Conservation (phyloP, 1,284 basidiomycete species). For the Waitea zeae region DNA sequence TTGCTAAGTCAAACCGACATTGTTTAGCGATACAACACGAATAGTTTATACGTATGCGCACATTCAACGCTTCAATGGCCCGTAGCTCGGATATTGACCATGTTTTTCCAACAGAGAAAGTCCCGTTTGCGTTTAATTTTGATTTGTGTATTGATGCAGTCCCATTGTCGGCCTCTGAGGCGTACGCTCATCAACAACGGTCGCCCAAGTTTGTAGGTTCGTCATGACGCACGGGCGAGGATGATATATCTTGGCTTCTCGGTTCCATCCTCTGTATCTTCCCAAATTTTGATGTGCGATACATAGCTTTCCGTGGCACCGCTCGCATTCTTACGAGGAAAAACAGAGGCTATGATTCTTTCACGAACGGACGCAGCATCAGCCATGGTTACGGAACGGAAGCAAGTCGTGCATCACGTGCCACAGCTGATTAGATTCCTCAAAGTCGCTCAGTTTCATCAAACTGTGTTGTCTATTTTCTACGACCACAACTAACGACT, state of each 20-base stretch:
- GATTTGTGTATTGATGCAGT: constrained; percentile 84
- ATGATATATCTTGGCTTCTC: constrained; percentile 77
- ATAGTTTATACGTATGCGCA: constrained; percentile 30
- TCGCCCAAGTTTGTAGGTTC: constrained; percentile 4
- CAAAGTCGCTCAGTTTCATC: too few relatives aligned
- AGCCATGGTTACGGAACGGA: too few relatives aligned
- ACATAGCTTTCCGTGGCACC: constrained; percentile 58
- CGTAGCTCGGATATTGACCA: constrained; percentile 81
- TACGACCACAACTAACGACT: too few relatives aligned
- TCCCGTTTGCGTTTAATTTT: constrained; percentile 87
- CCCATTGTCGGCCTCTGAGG: constrained; percentile 43
- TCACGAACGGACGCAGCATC: constrained; percentile 35
- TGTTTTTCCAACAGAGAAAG: constrained; percentile 95
- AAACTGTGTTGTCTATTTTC: too few relatives aligned
- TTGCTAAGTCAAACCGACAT: too few relatives aligned
- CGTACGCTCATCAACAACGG: constrained; percentile 6
- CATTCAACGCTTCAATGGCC: constrained; percentile 59
- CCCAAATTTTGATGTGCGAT: constrained; percentile 81
- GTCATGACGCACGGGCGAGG: constrained; percentile 54
- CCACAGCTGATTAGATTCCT: too few relatives aligned
- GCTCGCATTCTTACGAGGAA: constrained; percentile 48
- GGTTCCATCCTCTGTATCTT: constrained; percentile 55
- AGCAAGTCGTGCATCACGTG: too few relatives aligned
- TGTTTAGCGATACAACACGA: too few relatives aligned
- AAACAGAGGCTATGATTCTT: constrained; percentile 72